These are phyloP conservation scores for Nidularia sp. DNA, from an alignment of 768 basidiomycete species.

Conservation along the genomic window DNA sequence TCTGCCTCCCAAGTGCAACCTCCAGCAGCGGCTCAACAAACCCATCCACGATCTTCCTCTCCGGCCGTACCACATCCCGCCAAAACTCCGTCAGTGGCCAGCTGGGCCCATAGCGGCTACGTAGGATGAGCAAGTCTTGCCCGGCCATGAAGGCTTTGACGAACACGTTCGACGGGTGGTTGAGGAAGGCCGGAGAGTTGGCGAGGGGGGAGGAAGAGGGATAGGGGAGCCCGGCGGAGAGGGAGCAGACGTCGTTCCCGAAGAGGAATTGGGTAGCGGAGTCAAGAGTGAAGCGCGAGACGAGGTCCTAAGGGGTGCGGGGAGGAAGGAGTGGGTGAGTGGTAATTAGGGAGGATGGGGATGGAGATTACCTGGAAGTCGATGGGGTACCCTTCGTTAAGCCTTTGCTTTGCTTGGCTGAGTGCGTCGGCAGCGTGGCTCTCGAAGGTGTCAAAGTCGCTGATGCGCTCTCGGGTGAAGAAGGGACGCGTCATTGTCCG, in stretches of 20 bases:
- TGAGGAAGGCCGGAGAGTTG: slow-evolving; percentile 13
- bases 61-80: slow-evolving; percentile 5
- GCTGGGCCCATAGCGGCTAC: slow-evolving; percentile 6
- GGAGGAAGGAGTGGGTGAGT: too few species aligned
- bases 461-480: slow-evolving; percentile 56
- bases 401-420: slow-evolving; percentile 34
- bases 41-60: slow-evolving; percentile 5
- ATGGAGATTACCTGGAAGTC: slow-evolving; percentile 49
- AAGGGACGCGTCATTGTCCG: slow-evolving; percentile 66
- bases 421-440: slow-evolving; percentile 46
- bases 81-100: slow-evolving; percentile 33
- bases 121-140: not conserved
- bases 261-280: slow-evolving; percentile 62
- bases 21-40: slow-evolving; percentile 11
- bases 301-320: slow-evolving; percentile 27
- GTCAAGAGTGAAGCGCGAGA: slow-evolving; percentile 55
- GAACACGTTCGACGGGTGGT: slow-evolving; percentile 9
- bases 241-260: slow-evolving; percentile 44
- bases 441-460: slow-evolving; percentile 59
- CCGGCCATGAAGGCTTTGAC: slow-evolving; percentile 7
- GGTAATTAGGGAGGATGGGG: too few species aligned
- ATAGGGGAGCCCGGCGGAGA: slow-evolving; percentile 46
- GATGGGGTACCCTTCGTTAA: slow-evolving; percentile 42
- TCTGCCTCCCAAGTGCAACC: slow-evolving; percentile 6
- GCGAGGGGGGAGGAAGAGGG: slow-evolving; percentile 18